Conservation (phyloP, 805 yeast species). For the Lipomyces japonicus region DNA sequence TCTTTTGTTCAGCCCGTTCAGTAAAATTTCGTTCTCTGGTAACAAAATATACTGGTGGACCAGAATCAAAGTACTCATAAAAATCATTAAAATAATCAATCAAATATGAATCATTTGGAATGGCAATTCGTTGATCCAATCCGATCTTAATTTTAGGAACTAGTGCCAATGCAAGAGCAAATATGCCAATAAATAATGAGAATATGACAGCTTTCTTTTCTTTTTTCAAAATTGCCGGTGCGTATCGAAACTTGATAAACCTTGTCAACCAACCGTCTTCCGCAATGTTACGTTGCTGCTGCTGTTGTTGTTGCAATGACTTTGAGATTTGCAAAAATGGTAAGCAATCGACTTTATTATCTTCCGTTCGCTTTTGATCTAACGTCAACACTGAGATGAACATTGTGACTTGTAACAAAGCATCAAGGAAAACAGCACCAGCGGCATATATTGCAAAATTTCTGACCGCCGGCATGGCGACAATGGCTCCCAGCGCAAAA, state of each 20-base stretch:
- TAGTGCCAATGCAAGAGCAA: slow-evolving; percentile 63
- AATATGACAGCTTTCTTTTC: slow-evolving; percentile 49
- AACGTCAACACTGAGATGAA: slow-evolving; percentile 69
- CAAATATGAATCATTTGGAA: slow-evolving; percentile 78
- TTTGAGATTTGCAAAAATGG: slow-evolving; percentile 49
- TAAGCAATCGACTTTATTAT: slow-evolving; percentile 55
- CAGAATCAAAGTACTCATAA: slow-evolving; percentile 69
- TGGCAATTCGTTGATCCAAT: slow-evolving; percentile 82
- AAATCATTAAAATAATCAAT: slow-evolving; percentile 76
- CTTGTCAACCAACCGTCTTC: slow-evolving; percentile 33
- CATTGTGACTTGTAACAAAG: slow-evolving; percentile 72
- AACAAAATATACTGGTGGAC: slow-evolving; percentile 89
- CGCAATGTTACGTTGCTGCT: slow-evolving; percentile 4
- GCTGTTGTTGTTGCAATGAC: slow-evolving; percentile 10
- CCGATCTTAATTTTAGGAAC: slow-evolving; percentile 73
- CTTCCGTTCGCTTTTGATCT: slow-evolving; percentile 61
- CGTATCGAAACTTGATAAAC: slow-evolving; percentile 51
- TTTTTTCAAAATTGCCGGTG: slow-evolving; percentile 54
- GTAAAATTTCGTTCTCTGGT: slow-evolving; percentile 67
- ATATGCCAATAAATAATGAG: slow-evolving; percentile 54
- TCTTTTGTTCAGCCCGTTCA: slow-evolving; percentile 56
- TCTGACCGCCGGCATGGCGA: slow-evolving; percentile 92
- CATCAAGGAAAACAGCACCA: slow-evolving; percentile 74
- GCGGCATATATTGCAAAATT: slow-evolving; percentile 92
- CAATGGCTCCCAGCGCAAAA: slow-evolving; percentile 71